phyloP scores from a whole-genome alignment of 176 grass and related monocot genomes.

The Echinochloa phyllopogon region DNA sequence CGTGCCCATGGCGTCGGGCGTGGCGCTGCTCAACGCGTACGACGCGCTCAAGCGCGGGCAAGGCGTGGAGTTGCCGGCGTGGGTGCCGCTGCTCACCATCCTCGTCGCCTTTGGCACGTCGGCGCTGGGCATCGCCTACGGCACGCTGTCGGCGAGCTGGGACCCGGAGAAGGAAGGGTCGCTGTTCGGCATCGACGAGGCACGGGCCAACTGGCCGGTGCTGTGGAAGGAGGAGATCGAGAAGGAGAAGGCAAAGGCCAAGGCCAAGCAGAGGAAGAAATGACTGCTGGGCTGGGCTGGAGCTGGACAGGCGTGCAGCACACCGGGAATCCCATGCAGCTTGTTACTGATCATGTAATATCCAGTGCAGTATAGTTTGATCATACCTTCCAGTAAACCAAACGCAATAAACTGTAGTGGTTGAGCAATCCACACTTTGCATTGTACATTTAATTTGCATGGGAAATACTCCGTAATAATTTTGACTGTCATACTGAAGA shows the following conservation, averaged over 20 bases:
- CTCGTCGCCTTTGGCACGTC: slow-evolving; percentile 82
- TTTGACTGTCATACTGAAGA: slow-evolving; percentile 12
- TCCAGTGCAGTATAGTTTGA: background rate
- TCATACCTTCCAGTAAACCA: background rate
- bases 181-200: slow-evolving; percentile 80
- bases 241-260: slow-evolving; percentile 32
- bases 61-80: slow-evolving; percentile 43
- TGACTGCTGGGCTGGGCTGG: background rate
- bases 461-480: background rate
- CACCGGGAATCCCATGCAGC: background rate
- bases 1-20: slow-evolving; percentile 66
- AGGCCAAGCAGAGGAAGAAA: slow-evolving; percentile 37
- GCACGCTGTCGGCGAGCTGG: slow-evolving; percentile 84
- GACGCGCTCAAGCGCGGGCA: slow-evolving; percentile 47
- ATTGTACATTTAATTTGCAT: background rate
- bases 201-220: slow-evolving; percentile 72
- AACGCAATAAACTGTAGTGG: background rate
- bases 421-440: background rate
- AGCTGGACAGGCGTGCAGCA: background rate
- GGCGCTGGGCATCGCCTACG: slow-evolving; percentile 83
- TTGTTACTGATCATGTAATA: background rate
- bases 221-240: slow-evolving; percentile 79
- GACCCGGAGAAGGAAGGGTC: slow-evolving; percentile 75
- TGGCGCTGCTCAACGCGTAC: slow-evolving; percentile 59
- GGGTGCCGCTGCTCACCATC: slow-evolving; percentile 69